Conservation (phyloP, 2,329 filamentous ascomycete genomes). For the Fusarium buharicum region DNA sequence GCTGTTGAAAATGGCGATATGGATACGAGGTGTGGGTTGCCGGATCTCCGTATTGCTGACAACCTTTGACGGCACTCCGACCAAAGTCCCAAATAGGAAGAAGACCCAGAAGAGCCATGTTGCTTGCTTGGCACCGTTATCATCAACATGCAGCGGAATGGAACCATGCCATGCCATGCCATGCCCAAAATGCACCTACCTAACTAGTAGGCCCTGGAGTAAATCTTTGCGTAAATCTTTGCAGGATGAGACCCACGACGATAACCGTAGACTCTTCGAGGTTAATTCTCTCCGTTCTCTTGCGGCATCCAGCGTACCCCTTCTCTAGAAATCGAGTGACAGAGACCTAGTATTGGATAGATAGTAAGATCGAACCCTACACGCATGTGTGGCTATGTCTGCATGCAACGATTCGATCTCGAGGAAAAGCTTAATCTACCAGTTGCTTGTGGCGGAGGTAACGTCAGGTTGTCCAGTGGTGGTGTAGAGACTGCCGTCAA, state of each 20-base stretch:
- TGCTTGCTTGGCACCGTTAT: conserved; percentile 33
- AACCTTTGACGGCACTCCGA: conserved; percentile 35
- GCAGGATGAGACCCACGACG: conserved; percentile 28
- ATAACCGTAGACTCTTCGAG: conserved; percentile 28
- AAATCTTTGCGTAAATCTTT: conserved; percentile 28
- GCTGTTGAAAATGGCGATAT: conserved; percentile 43
- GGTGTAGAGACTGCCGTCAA: conserved; percentile 23
- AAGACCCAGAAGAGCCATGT: conserved; percentile 27
- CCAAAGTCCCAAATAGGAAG: conserved; percentile 36
- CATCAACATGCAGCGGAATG: conserved; percentile 16
- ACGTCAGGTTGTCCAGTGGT: conserved; percentile 14
- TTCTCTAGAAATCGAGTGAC: conserved; percentile 15
- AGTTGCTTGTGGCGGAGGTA: conserved; percentile 28
- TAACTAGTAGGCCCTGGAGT: conserved; percentile 34
- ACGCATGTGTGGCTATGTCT: conserved; percentile 35
- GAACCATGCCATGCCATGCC: conserved; percentile 19
- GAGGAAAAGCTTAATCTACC: conserved; percentile 34
- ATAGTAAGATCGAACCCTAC: conserved; percentile 14
- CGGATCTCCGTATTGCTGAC: conserved; percentile 41
- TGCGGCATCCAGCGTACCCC: conserved; percentile 9
- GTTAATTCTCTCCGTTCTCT: conserved; percentile 13
- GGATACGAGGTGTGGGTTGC: conserved; percentile 45
- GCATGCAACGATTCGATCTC: conserved; percentile 38
- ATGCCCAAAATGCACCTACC: conserved; percentile 26
- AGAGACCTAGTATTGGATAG: background rate